These are phyloP conservation scores for Xerocomus spinulosus DNA, from an alignment of 768 basidiomycete species.

Conservation along the genomic window DNA sequence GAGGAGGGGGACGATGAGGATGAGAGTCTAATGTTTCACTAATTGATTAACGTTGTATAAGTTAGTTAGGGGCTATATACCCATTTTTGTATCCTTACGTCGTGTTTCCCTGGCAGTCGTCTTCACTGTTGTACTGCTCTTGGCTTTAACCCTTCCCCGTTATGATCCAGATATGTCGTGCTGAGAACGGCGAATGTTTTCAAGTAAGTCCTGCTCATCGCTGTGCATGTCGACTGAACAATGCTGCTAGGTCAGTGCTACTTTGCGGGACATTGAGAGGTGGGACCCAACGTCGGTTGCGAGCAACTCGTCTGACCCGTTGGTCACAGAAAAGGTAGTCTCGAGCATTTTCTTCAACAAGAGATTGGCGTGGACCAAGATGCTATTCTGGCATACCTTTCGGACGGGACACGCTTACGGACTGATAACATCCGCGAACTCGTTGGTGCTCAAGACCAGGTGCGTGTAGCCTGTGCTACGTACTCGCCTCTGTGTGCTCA, in stretches of 20 bases:
- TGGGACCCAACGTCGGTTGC: conserved; percentile 26
- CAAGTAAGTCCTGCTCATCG: conserved; percentile 38
- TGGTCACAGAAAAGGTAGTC: conserved; percentile 48
- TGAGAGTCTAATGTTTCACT: not conserved
- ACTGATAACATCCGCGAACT: conserved; percentile 72
- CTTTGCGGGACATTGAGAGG: conserved; percentile 76
- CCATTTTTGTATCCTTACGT: conserved; percentile 20
- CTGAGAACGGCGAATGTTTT: conserved; percentile 59
- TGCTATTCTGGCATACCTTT: conserved; percentile 69
- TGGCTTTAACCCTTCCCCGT: conserved; percentile 9
- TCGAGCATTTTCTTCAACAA: conserved; percentile 69
- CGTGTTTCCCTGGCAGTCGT: conserved; percentile 5
- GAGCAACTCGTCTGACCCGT: conserved; percentile 6
- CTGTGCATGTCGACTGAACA: not conserved
- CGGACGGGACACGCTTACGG: conserved; percentile 71
- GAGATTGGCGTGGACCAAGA: conserved; percentile 69
- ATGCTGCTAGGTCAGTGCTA: conserved; percentile 44
- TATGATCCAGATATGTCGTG: conserved; percentile 64
- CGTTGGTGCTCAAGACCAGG: conserved; percentile 72
- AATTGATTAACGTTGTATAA: not conserved
- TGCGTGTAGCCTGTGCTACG: conserved; percentile 27
- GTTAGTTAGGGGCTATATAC: conserved; percentile 14
- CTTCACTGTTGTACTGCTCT: conserved; percentile 3
- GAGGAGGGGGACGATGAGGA: conserved; percentile 34
- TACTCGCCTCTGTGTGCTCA: conserved; percentile 1